Evolutionary conservation across 2,329 filamentous ascomycete species (phyloP).

Genomic region (Diaporthe sp.): DNA sequence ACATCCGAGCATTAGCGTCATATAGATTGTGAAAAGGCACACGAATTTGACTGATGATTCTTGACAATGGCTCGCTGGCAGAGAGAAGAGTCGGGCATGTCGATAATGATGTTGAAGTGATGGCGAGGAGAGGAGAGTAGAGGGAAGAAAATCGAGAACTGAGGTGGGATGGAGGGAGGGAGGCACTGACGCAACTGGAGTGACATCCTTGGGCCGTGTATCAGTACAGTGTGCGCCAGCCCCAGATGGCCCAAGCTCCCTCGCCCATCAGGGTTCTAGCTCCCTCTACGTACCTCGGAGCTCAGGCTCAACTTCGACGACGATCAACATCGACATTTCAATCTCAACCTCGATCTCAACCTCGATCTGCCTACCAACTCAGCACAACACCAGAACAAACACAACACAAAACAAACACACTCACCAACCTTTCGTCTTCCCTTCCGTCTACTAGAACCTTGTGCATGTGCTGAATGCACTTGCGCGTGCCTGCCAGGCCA

Average conservation of each 20-base stretch:
- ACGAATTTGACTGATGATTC: neutral
- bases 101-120: neutral
- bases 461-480: neutral
- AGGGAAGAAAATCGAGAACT: neutral
- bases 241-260: constrained; percentile 13
- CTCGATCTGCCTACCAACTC: neutral
- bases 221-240: constrained; percentile 3
- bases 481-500: neutral
- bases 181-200: neutral
- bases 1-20: neutral
- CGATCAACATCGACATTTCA: neutral
- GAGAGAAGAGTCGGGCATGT: neutral
- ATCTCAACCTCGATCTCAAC: neutral
- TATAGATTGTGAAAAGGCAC: neutral
- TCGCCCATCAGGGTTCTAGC: constrained; percentile 13
- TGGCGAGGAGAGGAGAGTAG: neutral
- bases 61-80: too few species aligned
- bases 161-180: neutral
- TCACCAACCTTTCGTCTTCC: neutral
- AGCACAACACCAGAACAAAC: neutral
- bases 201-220: neutral
- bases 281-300: neutral
- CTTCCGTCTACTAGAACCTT: neutral
- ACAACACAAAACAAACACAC: too few species aligned
- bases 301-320: neutral